A percentile compares a stretch with the other conserved stretches of the same genome.
phyloP scores from a whole-genome alignment of 768 basidiomycete genomes.

The Lyophyllum atratum region DNA sequence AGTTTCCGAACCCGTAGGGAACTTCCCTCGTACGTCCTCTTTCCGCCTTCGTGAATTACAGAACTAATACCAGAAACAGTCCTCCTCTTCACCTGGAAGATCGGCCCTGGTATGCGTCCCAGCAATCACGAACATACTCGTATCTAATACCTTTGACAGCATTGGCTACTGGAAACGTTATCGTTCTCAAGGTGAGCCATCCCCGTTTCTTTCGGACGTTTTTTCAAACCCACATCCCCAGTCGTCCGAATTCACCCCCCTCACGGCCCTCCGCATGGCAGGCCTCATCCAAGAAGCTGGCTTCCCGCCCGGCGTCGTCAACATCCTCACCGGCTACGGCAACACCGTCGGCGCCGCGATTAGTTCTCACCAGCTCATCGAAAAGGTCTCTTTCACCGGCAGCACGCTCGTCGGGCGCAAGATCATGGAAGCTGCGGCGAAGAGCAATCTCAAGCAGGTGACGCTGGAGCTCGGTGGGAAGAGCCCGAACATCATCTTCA shows the following conservation, averaged over 20 bases:
- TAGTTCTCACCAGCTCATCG: conserved; percentile 66
- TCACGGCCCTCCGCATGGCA: conserved; percentile 60
- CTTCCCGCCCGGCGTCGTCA: conserved; percentile 79
- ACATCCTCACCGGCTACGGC: conserved; percentile 76
- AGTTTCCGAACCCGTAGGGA: conserved; percentile 48
- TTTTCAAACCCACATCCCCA: conserved; percentile 21
- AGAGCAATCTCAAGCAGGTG: conserved; percentile 76
- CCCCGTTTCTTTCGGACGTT: background rate
- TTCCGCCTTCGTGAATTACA: background rate
- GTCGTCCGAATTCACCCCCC: conserved; percentile 79
- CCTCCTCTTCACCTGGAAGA: conserved; percentile 72
- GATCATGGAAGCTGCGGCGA: conserved; percentile 72
- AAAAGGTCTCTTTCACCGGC: conserved; percentile 56
- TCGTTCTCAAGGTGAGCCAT: conserved; percentile 60
- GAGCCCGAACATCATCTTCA: conserved; percentile 63
- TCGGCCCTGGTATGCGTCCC: conserved; percentile 62
- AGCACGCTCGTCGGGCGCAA: conserved; percentile 73
- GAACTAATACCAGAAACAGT: conserved; percentile 30
- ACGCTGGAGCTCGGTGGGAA: conserved; percentile 80
- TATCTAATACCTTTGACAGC: conserved; percentile 41
- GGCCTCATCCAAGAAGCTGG: conserved; percentile 72
- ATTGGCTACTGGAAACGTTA: conserved; percentile 77
- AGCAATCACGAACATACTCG: no score
- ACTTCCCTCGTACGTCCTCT: conserved; percentile 50
- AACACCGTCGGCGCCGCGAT: conserved; percentile 70